Evolutionary conservation across 495 filamentous ascomycete genomes (phyloP), one percentile per base, ranked within the genome.

Genomic region (Thermothielavioides terrestris): DNA sequence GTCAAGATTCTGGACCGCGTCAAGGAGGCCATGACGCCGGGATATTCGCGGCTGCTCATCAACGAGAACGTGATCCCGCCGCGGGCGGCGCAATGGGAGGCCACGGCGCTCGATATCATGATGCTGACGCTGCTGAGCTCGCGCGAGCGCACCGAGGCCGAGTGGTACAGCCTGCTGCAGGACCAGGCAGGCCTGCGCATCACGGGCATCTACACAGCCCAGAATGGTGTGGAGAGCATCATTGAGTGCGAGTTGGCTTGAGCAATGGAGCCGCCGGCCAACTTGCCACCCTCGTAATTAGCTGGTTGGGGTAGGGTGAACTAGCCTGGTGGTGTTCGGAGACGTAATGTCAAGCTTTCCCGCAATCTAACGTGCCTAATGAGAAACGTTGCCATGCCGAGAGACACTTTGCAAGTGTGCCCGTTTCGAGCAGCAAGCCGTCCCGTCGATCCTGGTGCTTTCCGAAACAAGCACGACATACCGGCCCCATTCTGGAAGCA

Each of bases 61-160:
- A 77, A 78, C 49, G 77, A 80, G 60, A 69, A 69, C 48, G 69
- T 80, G 7, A 64, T 81, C 9, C 69, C 66, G 0, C 60, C 67
- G 18, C 57, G 54, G 49, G 65, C 62, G 0, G 67, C 75, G 0
- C 53, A 57, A 0, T 71, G 71, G 62, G 64, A 65, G 27, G 72
- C 72, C 0, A 63, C 76, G 67, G 49, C 68, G 57, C 45, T 64
- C 17, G 65, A 68, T 42, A 18, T 68, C 20, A 54, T 57, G 34
- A 58, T 68, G 57, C 39, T 63, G 45, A 35, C 41, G 4, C 5
- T 62, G 8, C 31, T 64, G 28, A 47, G 50, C 21, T 23, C 61
- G 14, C 36, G 52, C 21, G 61, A 66, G 49, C 40, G 63, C 39
- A 71, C 65, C 1, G 55, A 61, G 35, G 30, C 30, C 9, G 53